These are phyloP conservation scores for Plasmodium gonderi DNA, from an alignment of 169 alveolate genomes.

Conservation along the genomic window DNA sequence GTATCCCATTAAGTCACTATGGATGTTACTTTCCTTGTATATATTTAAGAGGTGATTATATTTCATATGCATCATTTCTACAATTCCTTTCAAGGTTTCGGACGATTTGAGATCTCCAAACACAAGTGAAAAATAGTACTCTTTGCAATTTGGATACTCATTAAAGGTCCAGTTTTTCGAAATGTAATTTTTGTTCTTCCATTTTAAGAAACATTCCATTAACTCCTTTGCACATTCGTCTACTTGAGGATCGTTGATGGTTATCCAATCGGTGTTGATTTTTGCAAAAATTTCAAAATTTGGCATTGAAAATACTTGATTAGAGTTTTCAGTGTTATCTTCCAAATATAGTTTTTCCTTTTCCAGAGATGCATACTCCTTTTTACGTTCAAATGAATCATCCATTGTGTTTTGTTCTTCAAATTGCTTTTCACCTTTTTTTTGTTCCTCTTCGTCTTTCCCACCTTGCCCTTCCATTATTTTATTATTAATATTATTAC, in stretches of 20 bases:
- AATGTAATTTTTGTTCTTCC: slow-evolving; percentile 72
- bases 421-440: background rate
- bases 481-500: too few species aligned
- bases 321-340: background rate
- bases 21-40: slow-evolving; percentile 32
- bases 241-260: slow-evolving; percentile 74
- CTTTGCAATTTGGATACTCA: slow-evolving; percentile 71
- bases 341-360: background rate
- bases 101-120: slow-evolving; percentile 73
- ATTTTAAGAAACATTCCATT: slow-evolving; percentile 71
- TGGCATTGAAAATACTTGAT: background rate
- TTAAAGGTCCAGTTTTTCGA: slow-evolving; percentile 72
- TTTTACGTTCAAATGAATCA: slow-evolving; percentile 4
- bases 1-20: background rate
- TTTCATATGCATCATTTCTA: slow-evolving; percentile 76
- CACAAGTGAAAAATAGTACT: slow-evolving; percentile 63
- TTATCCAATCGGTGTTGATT: slow-evolving; percentile 52
- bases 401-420: background rate
- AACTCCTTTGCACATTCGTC: slow-evolving; percentile 75
- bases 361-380: slow-evolving; percentile 35
- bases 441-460: background rate
- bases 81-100: slow-evolving; percentile 59
- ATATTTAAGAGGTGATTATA: slow-evolving; percentile 62
- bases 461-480: background rate
- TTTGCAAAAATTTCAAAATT: slow-evolving; percentile 3